A percentile compares a stretch with the other conserved stretches of the same genome.
These are phyloP conservation scores for Candida saitoana DNA, from an alignment of 805 yeast species.

Conservation along the genomic window DNA sequence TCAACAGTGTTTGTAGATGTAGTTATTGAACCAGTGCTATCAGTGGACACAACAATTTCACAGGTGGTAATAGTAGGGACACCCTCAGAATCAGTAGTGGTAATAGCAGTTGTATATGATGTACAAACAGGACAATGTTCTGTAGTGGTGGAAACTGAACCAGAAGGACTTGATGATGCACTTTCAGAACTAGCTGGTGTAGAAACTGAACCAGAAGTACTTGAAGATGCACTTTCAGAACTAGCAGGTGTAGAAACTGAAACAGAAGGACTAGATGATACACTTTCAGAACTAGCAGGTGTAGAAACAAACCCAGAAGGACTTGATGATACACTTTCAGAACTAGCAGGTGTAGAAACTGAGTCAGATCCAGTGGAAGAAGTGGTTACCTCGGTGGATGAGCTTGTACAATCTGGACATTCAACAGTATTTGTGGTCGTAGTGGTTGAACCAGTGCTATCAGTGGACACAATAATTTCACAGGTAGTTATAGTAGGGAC, in stretches of 20 bases:
- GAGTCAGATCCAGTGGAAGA: background rate
- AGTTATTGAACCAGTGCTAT: conserved; percentile 4
- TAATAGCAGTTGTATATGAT: conserved; percentile 13
- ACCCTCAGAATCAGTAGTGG: conserved; percentile 12
- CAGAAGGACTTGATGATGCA: background rate
- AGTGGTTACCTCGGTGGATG: background rate
- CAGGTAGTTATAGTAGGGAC: conserved; percentile 14
- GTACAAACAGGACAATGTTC: conserved; percentile 6
- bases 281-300: conserved; percentile 3
- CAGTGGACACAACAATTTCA: conserved; percentile 14
- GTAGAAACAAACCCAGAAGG: conserved; percentile 2
- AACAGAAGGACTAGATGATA: background rate
- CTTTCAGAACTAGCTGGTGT: conserved; percentile 12
- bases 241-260: background rate
- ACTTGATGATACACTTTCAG: conserved; percentile 2
- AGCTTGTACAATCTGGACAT: conserved; percentile 2
- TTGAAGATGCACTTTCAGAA: conserved; percentile 4
- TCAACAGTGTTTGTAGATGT: background rate
- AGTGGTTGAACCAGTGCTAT: conserved; percentile 4
- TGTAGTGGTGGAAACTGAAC: background rate
- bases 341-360: background rate
- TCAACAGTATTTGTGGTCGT: background rate
- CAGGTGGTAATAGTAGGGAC: conserved; percentile 14
- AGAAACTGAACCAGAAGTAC: conserved; percentile 11
- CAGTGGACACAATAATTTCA: conserved; percentile 14